phyloP scores from a whole-genome alignment of 495 filamentous ascomycete species.

The Aspergillus affinis region DNA sequence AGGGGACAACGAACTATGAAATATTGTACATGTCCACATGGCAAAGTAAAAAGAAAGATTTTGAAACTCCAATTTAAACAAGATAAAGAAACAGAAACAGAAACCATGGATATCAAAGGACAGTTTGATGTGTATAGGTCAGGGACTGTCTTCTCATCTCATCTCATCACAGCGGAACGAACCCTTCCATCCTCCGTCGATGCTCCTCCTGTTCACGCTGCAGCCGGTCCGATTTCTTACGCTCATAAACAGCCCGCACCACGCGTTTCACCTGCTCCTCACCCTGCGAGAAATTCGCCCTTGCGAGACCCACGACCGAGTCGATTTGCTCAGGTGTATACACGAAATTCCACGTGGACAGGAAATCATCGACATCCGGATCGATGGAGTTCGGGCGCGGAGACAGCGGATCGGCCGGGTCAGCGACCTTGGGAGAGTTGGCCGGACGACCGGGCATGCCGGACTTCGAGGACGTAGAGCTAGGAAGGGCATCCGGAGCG shows the following conservation, averaged over 20 bases:
- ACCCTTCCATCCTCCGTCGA: conserved; percentile 41
- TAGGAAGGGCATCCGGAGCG: conserved; percentile 35
- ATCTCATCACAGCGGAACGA: conserved; percentile 34
- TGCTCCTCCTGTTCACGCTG: conserved; percentile 54
- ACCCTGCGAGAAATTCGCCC: conserved; percentile 83
- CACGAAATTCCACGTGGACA: conserved; percentile 97
- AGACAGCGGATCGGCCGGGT: conserved; percentile 21
- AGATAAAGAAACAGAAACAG: background rate
- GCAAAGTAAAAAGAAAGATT: background rate
- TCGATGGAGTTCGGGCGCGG: conserved; percentile 72
- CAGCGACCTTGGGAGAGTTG: conserved; percentile 16
- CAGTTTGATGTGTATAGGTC: background rate
- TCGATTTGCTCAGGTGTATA: conserved; percentile 88
- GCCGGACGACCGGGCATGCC: conserved; percentile 22
- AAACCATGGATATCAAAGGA: background rate
- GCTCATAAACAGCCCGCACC: conserved; percentile 89
- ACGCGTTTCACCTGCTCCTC: conserved; percentile 69
- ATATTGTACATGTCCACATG: background rate
- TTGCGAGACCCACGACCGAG: conserved; percentile 73
- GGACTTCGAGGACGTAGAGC: conserved; percentile 24
- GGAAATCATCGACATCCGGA: conserved; percentile 75
- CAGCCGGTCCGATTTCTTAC: conserved; percentile 72
- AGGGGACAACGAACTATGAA: background rate
- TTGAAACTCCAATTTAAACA: background rate
- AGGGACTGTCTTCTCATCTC: background rate